Conservation (phyloP, 2,329 filamentous ascomycete species). For the Sporothrix protearum region DNA sequence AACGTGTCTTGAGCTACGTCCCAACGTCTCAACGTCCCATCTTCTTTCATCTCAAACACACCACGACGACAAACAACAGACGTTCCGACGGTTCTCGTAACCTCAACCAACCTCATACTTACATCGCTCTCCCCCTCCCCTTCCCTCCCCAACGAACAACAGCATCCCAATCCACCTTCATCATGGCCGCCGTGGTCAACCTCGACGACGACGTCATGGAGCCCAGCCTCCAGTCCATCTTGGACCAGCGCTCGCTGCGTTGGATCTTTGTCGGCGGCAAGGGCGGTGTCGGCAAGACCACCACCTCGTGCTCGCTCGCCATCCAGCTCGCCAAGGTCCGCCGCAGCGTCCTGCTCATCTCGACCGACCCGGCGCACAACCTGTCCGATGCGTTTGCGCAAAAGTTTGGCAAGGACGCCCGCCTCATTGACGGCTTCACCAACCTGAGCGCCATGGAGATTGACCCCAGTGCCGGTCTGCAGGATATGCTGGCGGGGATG, state of each 20-base stretch:
- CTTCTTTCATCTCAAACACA: not conserved
- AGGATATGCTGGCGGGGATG: conserved; percentile 79
- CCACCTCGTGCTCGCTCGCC: conserved; percentile 96
- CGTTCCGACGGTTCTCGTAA: not conserved
- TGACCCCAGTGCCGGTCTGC: conserved; percentile 95
- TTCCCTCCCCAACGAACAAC: not conserved
- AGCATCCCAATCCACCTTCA: conserved; percentile 1
- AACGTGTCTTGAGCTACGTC: not conserved
- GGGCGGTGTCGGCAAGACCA: conserved; percentile 97
- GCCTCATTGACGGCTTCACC: conserved; percentile 83
- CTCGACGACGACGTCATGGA: conserved; percentile 71
- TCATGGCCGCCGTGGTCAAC: conserved; percentile 44
- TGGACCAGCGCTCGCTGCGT: conserved; percentile 90
- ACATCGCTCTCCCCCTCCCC: too few relatives aligned
- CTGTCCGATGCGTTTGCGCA: conserved; percentile 96
- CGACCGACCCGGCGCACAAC: conserved; percentile 97
- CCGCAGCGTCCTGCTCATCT: conserved; percentile 95
- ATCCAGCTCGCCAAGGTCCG: conserved; percentile 95
- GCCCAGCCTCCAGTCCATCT: conserved; percentile 87
- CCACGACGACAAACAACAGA: not conserved
- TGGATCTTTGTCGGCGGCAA: conserved; percentile 99
- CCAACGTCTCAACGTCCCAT: too few relatives aligned
- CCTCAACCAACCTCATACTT: not conserved
- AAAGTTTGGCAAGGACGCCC: conserved; percentile 98
- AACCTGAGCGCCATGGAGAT: conserved; percentile 99